A percentile compares a stretch with the other conserved stretches of the same genome.
These are phyloP conservation scores for Calonectria honghensis DNA, from an alignment of 2,329 filamentous ascomycete genomes.

Conservation along the genomic window DNA sequence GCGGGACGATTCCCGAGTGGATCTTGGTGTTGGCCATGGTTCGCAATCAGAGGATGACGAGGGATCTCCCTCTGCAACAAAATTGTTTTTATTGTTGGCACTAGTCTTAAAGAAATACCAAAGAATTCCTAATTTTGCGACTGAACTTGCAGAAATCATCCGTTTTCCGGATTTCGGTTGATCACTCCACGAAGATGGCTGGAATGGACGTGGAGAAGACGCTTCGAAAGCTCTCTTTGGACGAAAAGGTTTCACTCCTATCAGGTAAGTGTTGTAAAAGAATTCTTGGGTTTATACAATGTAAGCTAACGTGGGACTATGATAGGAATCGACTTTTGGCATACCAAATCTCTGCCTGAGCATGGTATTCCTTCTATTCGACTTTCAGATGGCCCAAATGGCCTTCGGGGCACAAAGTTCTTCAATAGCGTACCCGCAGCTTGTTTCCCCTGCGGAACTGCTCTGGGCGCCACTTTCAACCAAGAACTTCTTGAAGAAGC, in stretches of 20 bases:
- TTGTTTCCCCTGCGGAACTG: slow-evolving; percentile 38
- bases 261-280: background rate
- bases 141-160: background rate
- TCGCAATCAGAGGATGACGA: background rate
- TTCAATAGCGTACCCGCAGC: slow-evolving; percentile 39
- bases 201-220: slow-evolving; percentile 1
- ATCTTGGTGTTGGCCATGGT: background rate
- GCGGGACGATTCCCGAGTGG: slow-evolving; percentile 13
- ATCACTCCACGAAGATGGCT: background rate
- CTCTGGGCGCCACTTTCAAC: slow-evolving; percentile 14
- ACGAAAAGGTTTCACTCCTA: slow-evolving; percentile 16
- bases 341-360: slow-evolving; percentile 13
- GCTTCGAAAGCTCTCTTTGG: slow-evolving; percentile 14
- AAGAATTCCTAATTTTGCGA: background rate
- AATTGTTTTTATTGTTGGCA: background rate
- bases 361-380: slow-evolving; percentile 34
- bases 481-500: slow-evolving; percentile 15
- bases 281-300: background rate
- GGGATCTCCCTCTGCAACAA: background rate
- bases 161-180: background rate
- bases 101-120: background rate
- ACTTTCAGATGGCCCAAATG: slow-evolving; percentile 49
- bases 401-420: slow-evolving; percentile 39
- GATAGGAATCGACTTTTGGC: slow-evolving; percentile 23
- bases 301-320: background rate